phyloP scores from a whole-genome alignment of 2,329 filamentous ascomycete genomes.

The Colletotrichum sp. region DNA sequence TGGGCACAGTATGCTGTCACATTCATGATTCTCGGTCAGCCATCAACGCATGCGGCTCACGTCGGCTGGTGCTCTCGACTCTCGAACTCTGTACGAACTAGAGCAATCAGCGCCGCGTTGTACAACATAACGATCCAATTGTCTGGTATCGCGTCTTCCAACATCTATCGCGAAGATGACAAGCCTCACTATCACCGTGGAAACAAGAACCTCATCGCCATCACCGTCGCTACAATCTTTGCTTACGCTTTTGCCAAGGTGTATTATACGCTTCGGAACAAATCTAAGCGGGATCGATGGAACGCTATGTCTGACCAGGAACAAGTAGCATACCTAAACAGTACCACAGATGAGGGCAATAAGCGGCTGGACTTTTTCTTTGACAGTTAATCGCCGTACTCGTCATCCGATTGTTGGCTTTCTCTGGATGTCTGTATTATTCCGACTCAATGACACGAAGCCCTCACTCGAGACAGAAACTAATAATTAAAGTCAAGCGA shows the following conservation, averaged over 20 bases:
- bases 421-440: too few relatives aligned
- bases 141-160: constrained; percentile 33
- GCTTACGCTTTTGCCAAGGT: constrained; percentile 51
- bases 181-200: constrained; percentile 40
- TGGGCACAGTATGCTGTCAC: not conserved
- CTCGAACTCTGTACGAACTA: constrained; percentile 60
- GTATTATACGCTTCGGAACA: constrained; percentile 58
- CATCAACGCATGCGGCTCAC: not conserved
- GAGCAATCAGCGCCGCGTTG: constrained; percentile 60
- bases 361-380: constrained; percentile 51
- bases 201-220: constrained; percentile 54
- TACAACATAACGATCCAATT: constrained; percentile 55
- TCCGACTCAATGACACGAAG: too few relatives aligned
- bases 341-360: constrained; percentile 48
- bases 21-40: not conserved
- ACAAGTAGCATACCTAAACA: constrained; percentile 34
- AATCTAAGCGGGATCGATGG: constrained; percentile 49
- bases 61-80: constrained; percentile 60
- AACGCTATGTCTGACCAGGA: constrained; percentile 46
- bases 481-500: too few relatives aligned
- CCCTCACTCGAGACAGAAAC: too few relatives aligned
- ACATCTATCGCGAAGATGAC: constrained; percentile 49
- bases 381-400: not conserved
- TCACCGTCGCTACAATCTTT: constrained; percentile 32
- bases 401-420: too few relatives aligned